Evolutionary conservation across 768 basidiomycete species (phyloP).

Genomic region (Boletus sp.): DNA sequence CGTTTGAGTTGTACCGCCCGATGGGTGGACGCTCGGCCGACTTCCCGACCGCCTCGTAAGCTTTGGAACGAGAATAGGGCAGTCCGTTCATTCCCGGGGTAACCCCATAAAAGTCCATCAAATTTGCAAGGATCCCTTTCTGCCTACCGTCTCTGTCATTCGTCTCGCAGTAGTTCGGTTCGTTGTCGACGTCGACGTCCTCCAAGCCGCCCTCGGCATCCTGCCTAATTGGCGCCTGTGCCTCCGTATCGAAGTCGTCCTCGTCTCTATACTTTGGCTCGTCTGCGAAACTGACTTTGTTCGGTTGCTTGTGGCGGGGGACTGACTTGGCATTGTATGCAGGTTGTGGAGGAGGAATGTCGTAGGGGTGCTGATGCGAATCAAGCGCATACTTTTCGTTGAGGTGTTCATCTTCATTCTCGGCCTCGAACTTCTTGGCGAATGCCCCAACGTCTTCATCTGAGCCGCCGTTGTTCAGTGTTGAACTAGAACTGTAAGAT

Average conservation of each 20-base stretch:
- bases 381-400: constrained; percentile 48
- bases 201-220: constrained; percentile 19
- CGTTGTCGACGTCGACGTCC: constrained; percentile 11
- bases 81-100: constrained; percentile 22
- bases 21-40: constrained; percentile 6
- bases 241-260: constrained; percentile 24
- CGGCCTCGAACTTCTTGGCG: constrained; percentile 13
- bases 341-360: constrained; percentile 52
- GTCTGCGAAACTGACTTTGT: constrained; percentile 43
- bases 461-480: constrained; percentile 29
- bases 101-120: constrained; percentile 33
- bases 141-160: constrained; percentile 25
- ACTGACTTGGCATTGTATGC: constrained; percentile 33
- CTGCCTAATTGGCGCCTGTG: constrained; percentile 11
- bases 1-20: constrained; percentile 42
- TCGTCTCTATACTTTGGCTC: constrained; percentile 14
- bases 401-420: constrained; percentile 21
- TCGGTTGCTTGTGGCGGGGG: constrained; percentile 13
- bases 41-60: constrained; percentile 16
- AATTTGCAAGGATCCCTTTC: constrained; percentile 29
- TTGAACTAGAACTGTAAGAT: constrained; percentile 39
- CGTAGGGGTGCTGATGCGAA: constrained; percentile 60
- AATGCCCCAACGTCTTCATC: constrained; percentile 21
- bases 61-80: constrained; percentile 25
- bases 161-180: constrained; percentile 13